Percentiles rank a stretch among this genome's conserved stretches.
Evolutionary conservation across 169 alveolate genomes (phyloP).

Genomic region (Plasmodium gallinaceum): DNA sequence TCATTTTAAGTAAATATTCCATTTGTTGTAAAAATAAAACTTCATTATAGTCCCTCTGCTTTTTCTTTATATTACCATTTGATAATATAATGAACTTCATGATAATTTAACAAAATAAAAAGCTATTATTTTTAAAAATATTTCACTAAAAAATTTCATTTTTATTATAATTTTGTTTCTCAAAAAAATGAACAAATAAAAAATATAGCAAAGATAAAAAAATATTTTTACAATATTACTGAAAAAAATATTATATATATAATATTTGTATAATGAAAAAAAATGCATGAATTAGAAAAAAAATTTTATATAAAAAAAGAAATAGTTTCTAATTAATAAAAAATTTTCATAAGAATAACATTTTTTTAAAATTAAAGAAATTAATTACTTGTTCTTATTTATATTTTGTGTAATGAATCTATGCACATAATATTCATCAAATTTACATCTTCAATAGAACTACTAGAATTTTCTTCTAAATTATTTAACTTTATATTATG

Average conservation of each 20-base stretch:
- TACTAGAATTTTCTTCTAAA: conserved; percentile 47
- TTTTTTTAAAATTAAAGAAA: not conserved
- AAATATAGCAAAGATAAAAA: no score
- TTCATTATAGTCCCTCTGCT: no score
- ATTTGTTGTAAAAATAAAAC: no score
- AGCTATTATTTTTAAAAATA: no score
- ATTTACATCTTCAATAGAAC: conserved; percentile 43
- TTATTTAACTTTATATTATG: not conserved
- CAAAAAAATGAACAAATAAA: not conserved
- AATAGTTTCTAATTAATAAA: not conserved
- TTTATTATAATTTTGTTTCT: no score
- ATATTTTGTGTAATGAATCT: conserved; percentile 57
- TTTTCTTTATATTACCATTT: no score
- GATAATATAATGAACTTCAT: no score
- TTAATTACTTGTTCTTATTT: not conserved
- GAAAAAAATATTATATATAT: no score
- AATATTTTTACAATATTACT: no score
- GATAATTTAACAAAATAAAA: no score
- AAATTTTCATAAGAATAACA: not conserved
- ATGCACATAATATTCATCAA: conserved; percentile 58
- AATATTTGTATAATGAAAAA: not conserved
- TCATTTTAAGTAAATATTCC: no score
- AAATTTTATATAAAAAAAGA: not conserved
- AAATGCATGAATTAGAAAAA: not conserved
- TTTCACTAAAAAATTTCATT: no score